phyloP scores from a whole-genome alignment of 345 rosid genomes.

The Gossypium longicalyx region DNA sequence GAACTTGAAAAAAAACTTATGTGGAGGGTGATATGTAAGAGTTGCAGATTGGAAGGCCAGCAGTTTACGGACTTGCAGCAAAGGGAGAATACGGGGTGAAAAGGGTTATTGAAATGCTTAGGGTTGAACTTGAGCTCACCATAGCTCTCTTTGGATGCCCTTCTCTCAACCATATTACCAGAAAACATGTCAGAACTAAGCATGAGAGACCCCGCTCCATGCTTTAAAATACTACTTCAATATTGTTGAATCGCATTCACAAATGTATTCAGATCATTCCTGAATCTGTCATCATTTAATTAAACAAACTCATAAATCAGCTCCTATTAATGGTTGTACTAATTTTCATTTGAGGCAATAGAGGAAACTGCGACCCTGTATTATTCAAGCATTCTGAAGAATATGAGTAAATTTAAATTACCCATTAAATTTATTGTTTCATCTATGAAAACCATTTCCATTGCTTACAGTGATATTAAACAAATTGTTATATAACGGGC shows the following conservation, averaged over 20 bases:
- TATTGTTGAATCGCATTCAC: neutral
- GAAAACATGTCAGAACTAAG: constrained; percentile 50
- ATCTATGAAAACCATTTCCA: neutral
- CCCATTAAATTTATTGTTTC: neutral
- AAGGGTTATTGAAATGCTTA: constrained; percentile 62
- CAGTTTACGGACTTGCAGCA: constrained; percentile 64
- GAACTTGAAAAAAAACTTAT: neutral
- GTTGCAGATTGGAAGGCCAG: constrained; percentile 87
- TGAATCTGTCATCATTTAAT: neutral
- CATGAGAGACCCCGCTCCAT: constrained; percentile 41
- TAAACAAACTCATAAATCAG: neutral
- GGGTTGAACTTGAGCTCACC: constrained; percentile 68
- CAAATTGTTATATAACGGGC: neutral
- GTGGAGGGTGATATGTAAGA: constrained; percentile 1
- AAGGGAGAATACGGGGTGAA: constrained; percentile 68
- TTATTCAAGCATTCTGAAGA: neutral
- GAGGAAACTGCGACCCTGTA: neutral
- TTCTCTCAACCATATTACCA: constrained; percentile 46
- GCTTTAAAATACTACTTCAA: constrained; percentile 32
- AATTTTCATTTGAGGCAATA: neutral
- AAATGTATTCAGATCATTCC: neutral
- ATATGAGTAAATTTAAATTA: neutral
- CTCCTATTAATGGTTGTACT: neutral
- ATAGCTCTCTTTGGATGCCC: constrained; percentile 87
- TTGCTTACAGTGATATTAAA: neutral